Evolutionary conservation across 129 eudicot species (phyloP).

Genomic region (Flaveria trinervia): DNA sequence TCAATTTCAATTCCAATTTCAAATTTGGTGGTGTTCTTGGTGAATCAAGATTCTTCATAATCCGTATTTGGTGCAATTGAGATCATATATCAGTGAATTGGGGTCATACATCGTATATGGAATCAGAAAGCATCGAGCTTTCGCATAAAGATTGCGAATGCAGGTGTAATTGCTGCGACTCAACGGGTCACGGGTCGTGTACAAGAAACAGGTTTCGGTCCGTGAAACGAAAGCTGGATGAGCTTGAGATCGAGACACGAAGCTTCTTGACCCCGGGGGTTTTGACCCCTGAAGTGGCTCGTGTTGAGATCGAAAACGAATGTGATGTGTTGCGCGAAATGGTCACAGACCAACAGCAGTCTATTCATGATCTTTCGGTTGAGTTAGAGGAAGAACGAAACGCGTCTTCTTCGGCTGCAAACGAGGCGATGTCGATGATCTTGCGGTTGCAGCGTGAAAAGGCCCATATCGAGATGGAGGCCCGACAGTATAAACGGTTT

Average conservation of each 20-base stretch:
- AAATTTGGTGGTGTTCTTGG: too few species aligned
- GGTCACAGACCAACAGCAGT: constrained; percentile 64
- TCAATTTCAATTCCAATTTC: background rate
- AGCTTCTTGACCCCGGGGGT: constrained; percentile 47
- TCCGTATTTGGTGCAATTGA: too few species aligned
- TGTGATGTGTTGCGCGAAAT: constrained; percentile 61
- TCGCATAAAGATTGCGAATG: constrained; percentile 45
- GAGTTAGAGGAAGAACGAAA: constrained; percentile 83
- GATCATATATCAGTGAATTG: too few species aligned
- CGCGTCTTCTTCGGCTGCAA: constrained; percentile 83
- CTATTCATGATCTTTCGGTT: constrained; percentile 51
- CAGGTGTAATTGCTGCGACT: constrained; percentile 37
- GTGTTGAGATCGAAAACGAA: constrained; percentile 66
- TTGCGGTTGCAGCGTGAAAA: constrained; percentile 83
- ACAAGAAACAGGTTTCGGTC: constrained; percentile 58
- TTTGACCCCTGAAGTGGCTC: constrained; percentile 53
- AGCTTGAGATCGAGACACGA: constrained; percentile 39
- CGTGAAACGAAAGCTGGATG: constrained; percentile 65
- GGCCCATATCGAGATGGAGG: constrained; percentile 79
- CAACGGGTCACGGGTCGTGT: constrained; percentile 34
- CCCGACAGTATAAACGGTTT: constrained; percentile 72
- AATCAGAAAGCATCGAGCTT: constrained; percentile 36
- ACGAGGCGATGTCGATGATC: constrained; percentile 92
- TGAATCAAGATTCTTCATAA: too few species aligned
- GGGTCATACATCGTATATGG: constrained; percentile 39